Conservation (phyloP, 2,329 filamentous ascomycete species). For the Monosporascus ibericus region DNA sequence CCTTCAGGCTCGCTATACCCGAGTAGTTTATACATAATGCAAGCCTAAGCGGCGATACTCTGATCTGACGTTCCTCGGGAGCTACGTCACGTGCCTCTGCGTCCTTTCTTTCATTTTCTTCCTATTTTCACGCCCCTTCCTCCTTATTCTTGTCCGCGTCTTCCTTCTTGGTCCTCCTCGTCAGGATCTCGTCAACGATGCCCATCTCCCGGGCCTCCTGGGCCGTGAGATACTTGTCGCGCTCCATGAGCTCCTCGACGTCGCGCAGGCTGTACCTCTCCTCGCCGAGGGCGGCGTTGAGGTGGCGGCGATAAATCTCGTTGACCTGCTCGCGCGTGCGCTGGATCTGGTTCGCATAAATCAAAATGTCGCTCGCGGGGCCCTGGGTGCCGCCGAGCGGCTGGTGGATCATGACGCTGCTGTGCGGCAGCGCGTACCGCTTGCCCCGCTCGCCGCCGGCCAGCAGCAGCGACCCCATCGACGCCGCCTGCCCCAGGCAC, state of each 20-base stretch:
- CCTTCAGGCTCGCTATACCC: too few species aligned
- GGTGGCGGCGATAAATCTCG: conserved; percentile 78
- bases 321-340: conserved; percentile 81
- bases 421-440: conserved; percentile 85
- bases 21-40: too few species aligned
- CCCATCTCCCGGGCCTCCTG: conserved; percentile 84
- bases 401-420: conserved; percentile 95
- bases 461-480: conserved; percentile 87
- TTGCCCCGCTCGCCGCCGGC: conserved; percentile 81
- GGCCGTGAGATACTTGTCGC: conserved; percentile 89
- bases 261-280: conserved; percentile 76
- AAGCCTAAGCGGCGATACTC: too few species aligned
- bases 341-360: conserved; percentile 95
- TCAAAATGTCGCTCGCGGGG: conserved; percentile 76
- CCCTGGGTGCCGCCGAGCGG: conserved; percentile 69
- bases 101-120: too few species aligned
- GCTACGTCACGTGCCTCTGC: too few species aligned
- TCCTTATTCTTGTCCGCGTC: conserved; percentile 8
- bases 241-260: conserved; percentile 92
- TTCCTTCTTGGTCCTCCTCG: conserved; percentile 47
- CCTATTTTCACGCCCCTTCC: background rate
- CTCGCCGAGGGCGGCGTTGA: conserved; percentile 69
- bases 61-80: too few species aligned
- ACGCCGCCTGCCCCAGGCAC: conserved; percentile 88
- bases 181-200: conserved; percentile 84